Conservation (phyloP, 352 stramenopile genomes). For the Phytopythium montanum region DNA sequence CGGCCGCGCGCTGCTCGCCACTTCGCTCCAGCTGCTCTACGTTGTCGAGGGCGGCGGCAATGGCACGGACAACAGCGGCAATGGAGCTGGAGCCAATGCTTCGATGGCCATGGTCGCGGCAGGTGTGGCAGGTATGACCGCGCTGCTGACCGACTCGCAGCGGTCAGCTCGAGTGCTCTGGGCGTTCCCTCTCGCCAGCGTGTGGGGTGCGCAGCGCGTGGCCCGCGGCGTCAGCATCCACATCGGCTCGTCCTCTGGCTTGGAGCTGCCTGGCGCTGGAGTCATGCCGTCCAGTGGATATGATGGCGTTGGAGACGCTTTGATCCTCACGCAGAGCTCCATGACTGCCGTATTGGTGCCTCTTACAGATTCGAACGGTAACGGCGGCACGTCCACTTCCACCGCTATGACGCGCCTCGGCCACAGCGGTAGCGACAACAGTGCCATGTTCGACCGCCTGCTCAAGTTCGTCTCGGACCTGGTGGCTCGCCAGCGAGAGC, state of each 20-base stretch:
- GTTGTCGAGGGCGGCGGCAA: constrained; percentile 29
- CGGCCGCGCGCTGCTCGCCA: constrained; percentile 65
- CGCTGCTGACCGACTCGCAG: constrained; percentile 1
- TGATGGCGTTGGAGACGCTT: neutral
- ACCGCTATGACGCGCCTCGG: neutral
- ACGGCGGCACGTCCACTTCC: neutral
- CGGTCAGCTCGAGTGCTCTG: constrained; percentile 34
- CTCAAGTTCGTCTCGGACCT: constrained; percentile 39
- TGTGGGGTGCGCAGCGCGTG: constrained; percentile 44
- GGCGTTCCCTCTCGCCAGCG: constrained; percentile 37
- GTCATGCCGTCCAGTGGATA: neutral
- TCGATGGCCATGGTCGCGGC: constrained; percentile 14
- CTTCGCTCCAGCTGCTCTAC: constrained; percentile 69
- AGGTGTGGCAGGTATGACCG: constrained; percentile 8
- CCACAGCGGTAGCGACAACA: neutral
- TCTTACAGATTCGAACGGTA: constrained; percentile 5
- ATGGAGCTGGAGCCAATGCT: constrained; percentile 10
- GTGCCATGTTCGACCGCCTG: constrained; percentile 17
- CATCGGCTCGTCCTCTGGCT: constrained; percentile 34
- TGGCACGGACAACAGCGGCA: neutral
- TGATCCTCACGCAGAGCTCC: constrained; percentile 35
- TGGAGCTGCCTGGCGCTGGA: constrained; percentile 19
- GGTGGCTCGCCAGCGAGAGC: constrained; percentile 38
- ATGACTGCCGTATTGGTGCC: constrained; percentile 49
- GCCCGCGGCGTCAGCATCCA: constrained; percentile 40